Conservation (phyloP, 2,329 filamentous ascomycete genomes). For the Dactylellina drechsleri region DNA sequence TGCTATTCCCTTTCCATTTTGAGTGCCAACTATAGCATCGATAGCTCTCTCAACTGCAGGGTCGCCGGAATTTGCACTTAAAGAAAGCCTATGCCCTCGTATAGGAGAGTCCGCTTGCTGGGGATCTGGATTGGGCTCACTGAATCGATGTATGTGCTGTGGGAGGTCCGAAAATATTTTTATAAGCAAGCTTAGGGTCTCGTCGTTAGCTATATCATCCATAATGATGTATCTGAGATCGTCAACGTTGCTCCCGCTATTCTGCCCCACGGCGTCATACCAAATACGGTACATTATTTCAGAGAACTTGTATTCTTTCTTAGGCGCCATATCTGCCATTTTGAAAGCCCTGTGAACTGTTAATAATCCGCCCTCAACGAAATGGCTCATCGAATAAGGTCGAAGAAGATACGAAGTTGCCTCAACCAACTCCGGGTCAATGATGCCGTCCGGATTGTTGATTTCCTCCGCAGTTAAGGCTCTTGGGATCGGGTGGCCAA, state of each 20-base stretch:
- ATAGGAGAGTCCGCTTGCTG: too few relatives aligned
- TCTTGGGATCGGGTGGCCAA: too few relatives aligned
- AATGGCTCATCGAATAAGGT: neutral
- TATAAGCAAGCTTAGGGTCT: neutral
- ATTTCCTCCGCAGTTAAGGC: too few relatives aligned
- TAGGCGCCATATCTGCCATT: neutral
- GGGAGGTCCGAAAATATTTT: too few relatives aligned
- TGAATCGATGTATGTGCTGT: too few relatives aligned
- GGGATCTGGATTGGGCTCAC: too few relatives aligned
- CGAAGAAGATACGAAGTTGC: neutral
- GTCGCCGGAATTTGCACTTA: neutral
- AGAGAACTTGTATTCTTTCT: slow-evolving; percentile 17
- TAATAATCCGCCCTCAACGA: neutral
- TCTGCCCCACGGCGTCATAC: slow-evolving; percentile 5
- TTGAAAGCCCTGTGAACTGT: slow-evolving; percentile 10
- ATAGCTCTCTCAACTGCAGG: slow-evolving; percentile 9
- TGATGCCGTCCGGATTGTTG: too few relatives aligned
- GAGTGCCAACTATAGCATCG: slow-evolving; percentile 17
- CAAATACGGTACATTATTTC: slow-evolving; percentile 39
- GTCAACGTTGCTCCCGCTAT: neutral
- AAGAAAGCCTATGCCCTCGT: too few relatives aligned
- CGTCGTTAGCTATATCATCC: neutral
- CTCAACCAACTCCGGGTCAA: neutral
- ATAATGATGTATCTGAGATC: slow-evolving; percentile 9
- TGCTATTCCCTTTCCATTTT: slow-evolving; percentile 12